Evolutionary conservation across 2,329 filamentous ascomycete genomes (phyloP), one percentile per base, ranked within the genome.

Genomic region (Cladosporium sp.): DNA sequence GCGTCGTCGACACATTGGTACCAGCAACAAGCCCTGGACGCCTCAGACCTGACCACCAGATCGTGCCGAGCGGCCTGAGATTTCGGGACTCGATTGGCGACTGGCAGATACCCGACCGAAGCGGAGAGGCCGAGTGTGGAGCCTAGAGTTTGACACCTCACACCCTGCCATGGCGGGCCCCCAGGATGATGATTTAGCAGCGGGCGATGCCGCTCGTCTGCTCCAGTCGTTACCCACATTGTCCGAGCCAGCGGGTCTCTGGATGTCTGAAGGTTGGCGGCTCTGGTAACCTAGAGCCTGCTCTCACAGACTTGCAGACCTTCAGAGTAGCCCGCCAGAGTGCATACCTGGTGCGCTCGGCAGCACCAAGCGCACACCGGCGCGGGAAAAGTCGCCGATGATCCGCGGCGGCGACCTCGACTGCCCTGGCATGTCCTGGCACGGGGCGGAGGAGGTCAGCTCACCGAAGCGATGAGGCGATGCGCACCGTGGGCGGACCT

Each of bases 91-190:
- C 37, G 34, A 28, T 43, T 49, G 38, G 46, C 38, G 37, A 35
- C n/a, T 35, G 4, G 18, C 22, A 49, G 37, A 37, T 22, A 22
- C 38, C 46, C 38, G 46, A 43, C 46, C 38, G 31, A 43, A 22
- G 38, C 46, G 46, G 46, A 49, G 38, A 43, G 46, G 31, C 46
- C 46, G 46, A 49, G 22, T 40, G 46, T 43, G 46, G 38, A 49
- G 46, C 31, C 34, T 49, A 49, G 13, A 49, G 46, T 49, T 49
- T 43, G 16, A 46, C 46, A 34, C 38, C 18, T 35, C 31, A 43
- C 35, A 43, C 46, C 31, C 46, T 43, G 38, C 37, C 46, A 31
- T 49, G n/a, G 28, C 22, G n/a, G 40, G 37, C 37, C 35, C 34
- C 46, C 37, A 49, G 35, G 35, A 34, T 28, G n/a, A 40, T 33